Evolutionary conservation across 768 basidiomycete genomes (phyloP), one percentile per base, ranked within the genome.

Genomic region (Cystobasidium tubakii): DNA sequence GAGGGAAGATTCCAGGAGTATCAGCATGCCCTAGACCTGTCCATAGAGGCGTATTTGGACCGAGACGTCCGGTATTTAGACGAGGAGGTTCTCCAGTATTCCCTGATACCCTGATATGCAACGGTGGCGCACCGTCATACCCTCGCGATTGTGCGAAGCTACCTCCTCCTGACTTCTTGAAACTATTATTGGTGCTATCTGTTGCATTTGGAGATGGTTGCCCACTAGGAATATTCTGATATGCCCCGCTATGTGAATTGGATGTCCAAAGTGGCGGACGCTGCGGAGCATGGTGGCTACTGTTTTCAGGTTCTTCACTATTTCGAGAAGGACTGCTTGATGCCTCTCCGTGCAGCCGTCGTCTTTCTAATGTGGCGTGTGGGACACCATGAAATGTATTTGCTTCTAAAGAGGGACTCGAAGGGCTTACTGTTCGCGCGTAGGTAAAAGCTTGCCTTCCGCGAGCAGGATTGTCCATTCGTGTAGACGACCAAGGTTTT

Each of bases 91-190:
- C 29, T 12, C 29, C 57, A 15, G 25, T 6, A 29, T 60, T 60
- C 9, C 23, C 39, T 6, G 39, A 15, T 15, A 60, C 57, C 15
- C 13, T 60, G 13, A 60, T 60, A 34, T 60, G 57, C 33, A 60
- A 60, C 23, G 57, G 57, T 17, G 57, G 57, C 25, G 57, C 57
- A 29, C 33, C 33, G 33, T 60, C 27, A 60, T 29, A 60, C 33
- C 57, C 57, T 29, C 57, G 25, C 33, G 57, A 60, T 29, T 60
- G 25, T 1, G 57, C 57, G 21, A 60, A 60, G 33, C 57, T 60
- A 27, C 57, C 57, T 60, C 57, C 57, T 15, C 57, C 57, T 50
- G 46, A 50, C n/a, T 50, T 50, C 21, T 50, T 50, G 21, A 3
- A 50, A 50, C 3, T 4, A n/a, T 50, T 6, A 3, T 19, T 19